These are phyloP conservation scores for Forsythia viridissima DNA, from an alignment of 257 asterid species.

Conservation along the genomic window DNA sequence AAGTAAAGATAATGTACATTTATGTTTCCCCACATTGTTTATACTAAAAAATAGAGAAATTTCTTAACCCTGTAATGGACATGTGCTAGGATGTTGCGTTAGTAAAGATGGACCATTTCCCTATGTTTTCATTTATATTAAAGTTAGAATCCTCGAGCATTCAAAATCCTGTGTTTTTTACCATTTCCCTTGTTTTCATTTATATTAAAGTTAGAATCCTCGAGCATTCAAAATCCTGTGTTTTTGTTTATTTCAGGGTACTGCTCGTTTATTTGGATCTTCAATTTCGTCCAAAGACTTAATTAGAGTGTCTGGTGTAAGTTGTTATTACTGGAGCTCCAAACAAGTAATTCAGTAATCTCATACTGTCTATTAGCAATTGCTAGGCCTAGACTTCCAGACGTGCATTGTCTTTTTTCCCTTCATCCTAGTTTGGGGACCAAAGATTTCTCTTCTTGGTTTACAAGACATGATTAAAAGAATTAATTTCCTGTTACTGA, in stretches of 20 bases:
- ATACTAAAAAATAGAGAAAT: neutral
- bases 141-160: neutral
- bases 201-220: too few species aligned
- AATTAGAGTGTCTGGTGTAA: constrained; percentile 92
- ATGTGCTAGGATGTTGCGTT: constrained; percentile 5
- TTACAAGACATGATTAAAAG: neutral
- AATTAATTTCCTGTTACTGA: too few species aligned
- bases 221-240: neutral
- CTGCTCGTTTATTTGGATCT: constrained; percentile 95
- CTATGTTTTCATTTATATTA: neutral
- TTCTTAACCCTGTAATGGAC: neutral
- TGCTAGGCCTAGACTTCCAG: too few species aligned
- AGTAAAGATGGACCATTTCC: neutral
- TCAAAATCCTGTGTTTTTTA: constrained; percentile 3
- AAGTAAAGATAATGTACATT: neutral
- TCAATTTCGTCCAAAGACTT: constrained; percentile 74
- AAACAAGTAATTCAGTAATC: neutral
- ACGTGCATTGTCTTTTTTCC: neutral
- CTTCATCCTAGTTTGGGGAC: neutral
- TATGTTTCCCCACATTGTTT: neutral
- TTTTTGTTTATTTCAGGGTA: constrained; percentile 61
- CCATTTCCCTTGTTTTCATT: too few species aligned
- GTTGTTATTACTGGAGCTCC: constrained; percentile 23
- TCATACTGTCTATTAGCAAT: too few species aligned
- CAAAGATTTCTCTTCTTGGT: neutral